A percentile compares a stretch with the other conserved stretches of the same genome.
phyloP scores from a whole-genome alignment of 2,329 filamentous ascomycete species.

The Phyllosticta citribraziliensis region DNA sequence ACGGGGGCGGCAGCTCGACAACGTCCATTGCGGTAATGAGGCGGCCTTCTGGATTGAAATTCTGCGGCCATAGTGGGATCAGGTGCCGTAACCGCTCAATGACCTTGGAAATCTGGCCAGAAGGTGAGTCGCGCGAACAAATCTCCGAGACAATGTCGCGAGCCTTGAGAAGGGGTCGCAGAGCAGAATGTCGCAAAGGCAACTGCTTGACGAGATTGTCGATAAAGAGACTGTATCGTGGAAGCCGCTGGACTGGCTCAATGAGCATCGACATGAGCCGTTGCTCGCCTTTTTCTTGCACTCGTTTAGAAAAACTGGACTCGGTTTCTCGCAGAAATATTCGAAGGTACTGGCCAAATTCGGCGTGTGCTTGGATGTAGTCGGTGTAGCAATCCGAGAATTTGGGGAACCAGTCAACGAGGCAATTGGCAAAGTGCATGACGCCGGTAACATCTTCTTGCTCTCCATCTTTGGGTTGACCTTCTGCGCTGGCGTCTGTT shows the following conservation, averaged over 20 bases:
- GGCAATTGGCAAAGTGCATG: slow-evolving; percentile 64
- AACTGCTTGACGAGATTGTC: slow-evolving; percentile 87
- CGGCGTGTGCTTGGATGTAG: slow-evolving; percentile 83
- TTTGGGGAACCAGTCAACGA: slow-evolving; percentile 85
- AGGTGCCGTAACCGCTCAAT: slow-evolving; percentile 65
- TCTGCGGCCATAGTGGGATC: slow-evolving; percentile 65
- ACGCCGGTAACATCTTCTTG: slow-evolving; percentile 62
- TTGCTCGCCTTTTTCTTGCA: slow-evolving; percentile 82
- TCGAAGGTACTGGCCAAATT: slow-evolving; percentile 74
- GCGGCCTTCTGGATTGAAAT: slow-evolving; percentile 64
- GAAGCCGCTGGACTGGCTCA: slow-evolving; percentile 88
- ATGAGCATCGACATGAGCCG: slow-evolving; percentile 83
- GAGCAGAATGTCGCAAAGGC: slow-evolving; percentile 74
- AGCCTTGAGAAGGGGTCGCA: slow-evolving; percentile 74
- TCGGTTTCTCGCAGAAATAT: slow-evolving; percentile 65
- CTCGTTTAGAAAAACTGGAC: slow-evolving; percentile 71
- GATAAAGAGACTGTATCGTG: slow-evolving; percentile 90
- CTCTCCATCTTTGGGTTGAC: slow-evolving; percentile 45
- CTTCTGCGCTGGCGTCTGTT: slow-evolving; percentile 60
- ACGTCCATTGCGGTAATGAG: slow-evolving; percentile 75
- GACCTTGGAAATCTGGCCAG: slow-evolving; percentile 60
- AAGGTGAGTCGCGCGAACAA: slow-evolving; percentile 75
- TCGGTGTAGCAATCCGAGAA: slow-evolving; percentile 88
- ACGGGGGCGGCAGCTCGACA: slow-evolving; percentile 66
- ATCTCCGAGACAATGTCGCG: slow-evolving; percentile 93